Conservation (phyloP, 2,329 filamentous ascomycete genomes). For the Fusarium pseudoanthophilum region DNA sequence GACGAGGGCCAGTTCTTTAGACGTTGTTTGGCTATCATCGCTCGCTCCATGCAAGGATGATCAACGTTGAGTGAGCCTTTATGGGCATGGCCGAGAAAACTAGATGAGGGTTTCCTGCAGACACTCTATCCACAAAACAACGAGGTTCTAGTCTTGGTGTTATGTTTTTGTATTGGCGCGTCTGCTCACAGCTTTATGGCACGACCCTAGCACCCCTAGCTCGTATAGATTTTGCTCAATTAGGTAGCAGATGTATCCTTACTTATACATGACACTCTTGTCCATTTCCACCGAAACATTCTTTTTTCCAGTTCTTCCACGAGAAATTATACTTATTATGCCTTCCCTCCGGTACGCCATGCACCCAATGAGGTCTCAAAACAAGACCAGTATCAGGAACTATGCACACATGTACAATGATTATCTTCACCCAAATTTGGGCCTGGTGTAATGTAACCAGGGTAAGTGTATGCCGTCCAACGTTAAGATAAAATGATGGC, state of each 20-base stretch:
- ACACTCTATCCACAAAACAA: neutral
- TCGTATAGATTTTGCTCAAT: neutral
- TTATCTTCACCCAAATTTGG: neutral
- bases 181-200: neutral
- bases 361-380: constrained; percentile 9
- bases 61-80: neutral
- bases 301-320: neutral
- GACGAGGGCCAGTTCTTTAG: neutral
- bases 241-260: neutral
- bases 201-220: neutral
- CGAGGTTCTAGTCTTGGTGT: neutral
- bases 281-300: neutral
- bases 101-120: neutral
- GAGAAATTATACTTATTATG: constrained; percentile 19
- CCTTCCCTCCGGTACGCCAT: constrained; percentile 35
- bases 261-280: neutral
- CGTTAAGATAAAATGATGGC: constrained; percentile 3
- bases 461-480: constrained; percentile 14
- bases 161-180: neutral
- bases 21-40: neutral
- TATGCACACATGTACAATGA: neutral
- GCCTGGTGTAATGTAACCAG: neutral
- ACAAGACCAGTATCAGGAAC: constrained; percentile 7
- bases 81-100: neutral
- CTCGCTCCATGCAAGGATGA: neutral